These are phyloP conservation scores for Aplosporella prunicola DNA, from an alignment of 2,329 filamentous ascomycete species.

Conservation along the genomic window DNA sequence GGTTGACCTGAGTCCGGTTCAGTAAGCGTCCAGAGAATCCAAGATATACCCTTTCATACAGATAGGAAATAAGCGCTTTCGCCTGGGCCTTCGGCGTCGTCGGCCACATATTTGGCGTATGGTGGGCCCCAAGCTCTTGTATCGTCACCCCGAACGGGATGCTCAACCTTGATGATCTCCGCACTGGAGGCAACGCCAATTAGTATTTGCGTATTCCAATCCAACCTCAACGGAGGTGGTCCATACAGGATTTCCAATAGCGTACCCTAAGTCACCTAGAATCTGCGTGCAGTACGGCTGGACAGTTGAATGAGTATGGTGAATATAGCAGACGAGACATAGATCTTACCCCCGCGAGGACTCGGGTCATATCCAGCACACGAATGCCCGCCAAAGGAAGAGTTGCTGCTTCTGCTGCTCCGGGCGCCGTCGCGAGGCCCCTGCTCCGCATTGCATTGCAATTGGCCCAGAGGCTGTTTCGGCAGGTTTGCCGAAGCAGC, in stretches of 20 bases:
- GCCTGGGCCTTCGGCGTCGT: slow-evolving; percentile 56
- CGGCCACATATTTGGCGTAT: slow-evolving; percentile 67
- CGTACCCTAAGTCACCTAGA: slow-evolving; percentile 86
- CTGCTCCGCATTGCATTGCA: slow-evolving; percentile 5
- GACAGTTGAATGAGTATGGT: background rate
- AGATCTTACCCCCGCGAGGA: slow-evolving; percentile 74
- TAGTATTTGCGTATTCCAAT: slow-evolving; percentile 13
- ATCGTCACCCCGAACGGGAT: slow-evolving; percentile 83
- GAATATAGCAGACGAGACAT: background rate
- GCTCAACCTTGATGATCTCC: slow-evolving; percentile 95
- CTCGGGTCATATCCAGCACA: slow-evolving; percentile 93
- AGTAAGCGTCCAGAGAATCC: background rate
- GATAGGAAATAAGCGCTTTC: slow-evolving; percentile 93
- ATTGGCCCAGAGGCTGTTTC: background rate
- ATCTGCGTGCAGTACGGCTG: slow-evolving; percentile 98
- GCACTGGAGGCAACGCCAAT: too few relatives aligned
- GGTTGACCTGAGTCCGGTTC: slow-evolving; percentile 58
- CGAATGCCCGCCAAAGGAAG: slow-evolving; percentile 75
- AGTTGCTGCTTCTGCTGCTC: slow-evolving; percentile 27
- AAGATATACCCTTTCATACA: slow-evolving; percentile 41
- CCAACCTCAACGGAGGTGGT: slow-evolving; percentile 25
- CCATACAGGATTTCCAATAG: slow-evolving; percentile 19
- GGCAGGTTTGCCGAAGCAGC: background rate
- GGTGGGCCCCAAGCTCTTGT: slow-evolving; percentile 95
- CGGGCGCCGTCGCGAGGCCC: slow-evolving; percentile 2